These are phyloP conservation scores for Aspergillus sp. DNA, from an alignment of 2,329 filamentous ascomycete species.

Conservation along the genomic window DNA sequence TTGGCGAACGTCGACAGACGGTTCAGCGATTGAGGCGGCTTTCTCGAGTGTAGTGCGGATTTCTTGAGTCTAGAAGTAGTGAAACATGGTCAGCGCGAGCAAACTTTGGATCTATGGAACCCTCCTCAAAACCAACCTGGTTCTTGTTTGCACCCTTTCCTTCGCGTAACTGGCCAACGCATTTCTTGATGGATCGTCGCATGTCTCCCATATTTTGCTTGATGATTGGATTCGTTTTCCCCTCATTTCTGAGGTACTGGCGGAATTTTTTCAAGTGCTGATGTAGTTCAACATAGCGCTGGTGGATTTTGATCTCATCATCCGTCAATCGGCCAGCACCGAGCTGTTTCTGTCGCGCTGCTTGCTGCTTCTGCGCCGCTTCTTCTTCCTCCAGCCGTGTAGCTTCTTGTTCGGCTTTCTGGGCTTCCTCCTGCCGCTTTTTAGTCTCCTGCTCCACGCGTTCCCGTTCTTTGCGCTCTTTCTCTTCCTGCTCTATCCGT, in stretches of 20 bases:
- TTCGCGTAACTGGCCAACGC: constrained; percentile 67
- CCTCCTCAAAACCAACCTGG: constrained; percentile 47
- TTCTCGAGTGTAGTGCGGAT: constrained; percentile 56
- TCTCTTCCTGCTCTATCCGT: constrained; percentile 36
- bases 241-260: constrained; percentile 54
- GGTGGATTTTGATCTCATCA: constrained; percentile 45
- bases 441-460: constrained; percentile 32
- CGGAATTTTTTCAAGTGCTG: constrained; percentile 64
- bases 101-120: not conserved
- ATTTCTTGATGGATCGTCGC: constrained; percentile 69
- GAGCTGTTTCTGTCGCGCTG: constrained; percentile 28
- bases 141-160: constrained; percentile 62
- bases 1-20: constrained; percentile 56
- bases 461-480: constrained; percentile 34
- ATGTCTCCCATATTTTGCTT: constrained; percentile 70
- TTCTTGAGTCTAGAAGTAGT: constrained; percentile 31
- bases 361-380: constrained; percentile 28
- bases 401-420: constrained; percentile 31
- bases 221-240: constrained; percentile 56
- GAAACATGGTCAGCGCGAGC: constrained; percentile 11
- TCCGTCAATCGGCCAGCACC: constrained; percentile 30
- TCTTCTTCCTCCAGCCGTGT: constrained; percentile 23
- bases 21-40: constrained; percentile 53
- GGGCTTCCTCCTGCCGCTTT: constrained; percentile 31
- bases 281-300: constrained; percentile 60